Evolutionary conservation across 163 green algal species (phyloP).

Genomic region (Scenedesmus sp.): DNA sequence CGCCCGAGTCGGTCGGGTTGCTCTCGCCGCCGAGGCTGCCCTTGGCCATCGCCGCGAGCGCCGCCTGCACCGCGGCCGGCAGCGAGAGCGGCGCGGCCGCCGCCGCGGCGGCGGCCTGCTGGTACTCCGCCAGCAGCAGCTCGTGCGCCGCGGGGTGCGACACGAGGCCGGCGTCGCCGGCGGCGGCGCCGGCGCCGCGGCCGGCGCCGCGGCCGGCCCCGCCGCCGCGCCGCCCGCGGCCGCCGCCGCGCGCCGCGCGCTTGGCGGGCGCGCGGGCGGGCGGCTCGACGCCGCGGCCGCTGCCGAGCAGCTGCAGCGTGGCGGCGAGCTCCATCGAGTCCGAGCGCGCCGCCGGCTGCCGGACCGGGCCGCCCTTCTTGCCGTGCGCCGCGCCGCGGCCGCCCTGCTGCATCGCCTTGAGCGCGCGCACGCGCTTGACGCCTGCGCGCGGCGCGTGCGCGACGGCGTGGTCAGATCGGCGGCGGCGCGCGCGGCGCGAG

Average conservation of each 20-base stretch:
- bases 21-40: constrained; percentile 30
- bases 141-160: too few species aligned
- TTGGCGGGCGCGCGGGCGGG: constrained; percentile 1
- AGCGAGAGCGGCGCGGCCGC: neutral
- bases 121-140: too few species aligned
- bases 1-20: constrained; percentile 42
- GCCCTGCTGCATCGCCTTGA: constrained; percentile 43
- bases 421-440: constrained; percentile 39
- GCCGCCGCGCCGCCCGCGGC: too few species aligned
- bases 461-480: too few species aligned
- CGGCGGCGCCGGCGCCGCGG: too few species aligned
- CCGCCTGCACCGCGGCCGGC: constrained; percentile 4
- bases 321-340: too few species aligned
- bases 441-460: neutral
- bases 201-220: too few species aligned
- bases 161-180: too few species aligned
- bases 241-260: neutral
- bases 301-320: constrained; percentile 1
- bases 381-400: constrained; percentile 1
- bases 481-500: too few species aligned
- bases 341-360: neutral
- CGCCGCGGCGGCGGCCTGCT: neutral
- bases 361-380: constrained; percentile 22
- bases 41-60: constrained; percentile 33
- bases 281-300: neutral